phyloP scores from a whole-genome alignment of 768 basidiomycete species.

The Hericium alpestre region DNA sequence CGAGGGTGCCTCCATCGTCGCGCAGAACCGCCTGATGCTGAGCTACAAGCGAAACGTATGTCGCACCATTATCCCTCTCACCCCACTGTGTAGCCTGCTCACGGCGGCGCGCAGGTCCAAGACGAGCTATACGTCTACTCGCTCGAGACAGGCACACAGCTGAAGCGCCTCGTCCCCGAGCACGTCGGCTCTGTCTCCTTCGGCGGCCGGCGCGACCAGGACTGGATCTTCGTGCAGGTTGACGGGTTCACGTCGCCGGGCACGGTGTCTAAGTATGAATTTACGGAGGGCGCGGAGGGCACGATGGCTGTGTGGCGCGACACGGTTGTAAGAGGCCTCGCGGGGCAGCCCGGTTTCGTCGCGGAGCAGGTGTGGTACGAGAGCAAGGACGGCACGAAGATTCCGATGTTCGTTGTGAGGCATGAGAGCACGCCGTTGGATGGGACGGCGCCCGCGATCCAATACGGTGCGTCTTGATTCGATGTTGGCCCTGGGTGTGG shows the following conservation, averaged over 20 bases:
- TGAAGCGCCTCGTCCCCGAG: conserved; percentile 49
- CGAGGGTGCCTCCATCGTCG: conserved; percentile 36
- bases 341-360: conserved; percentile 52
- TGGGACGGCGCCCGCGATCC: conserved; percentile 66
- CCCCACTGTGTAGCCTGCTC: neutral
- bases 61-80: neutral
- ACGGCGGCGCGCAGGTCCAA: conserved; percentile 39
- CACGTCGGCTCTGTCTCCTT: conserved; percentile 57
- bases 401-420: conserved; percentile 81
- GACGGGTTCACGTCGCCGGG: conserved; percentile 67
- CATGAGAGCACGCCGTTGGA: conserved; percentile 61
- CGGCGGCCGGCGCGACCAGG: conserved; percentile 38
- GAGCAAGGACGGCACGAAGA: conserved; percentile 67
- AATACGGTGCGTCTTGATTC: conserved; percentile 44
- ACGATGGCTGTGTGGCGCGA: conserved; percentile 51
- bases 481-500: no score
- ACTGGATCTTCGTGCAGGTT: conserved; percentile 55
- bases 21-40: conserved; percentile 45
- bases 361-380: conserved; percentile 71
- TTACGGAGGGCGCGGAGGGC: conserved; percentile 31
- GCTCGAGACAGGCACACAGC: conserved; percentile 36
- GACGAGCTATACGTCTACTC: conserved; percentile 69
- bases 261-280: conserved; percentile 53
- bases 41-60: conserved; percentile 66
- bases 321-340: conserved; percentile 49